phyloP scores from a whole-genome alignment of 306 rosid species.

The Begonia peltatifolia region DNA sequence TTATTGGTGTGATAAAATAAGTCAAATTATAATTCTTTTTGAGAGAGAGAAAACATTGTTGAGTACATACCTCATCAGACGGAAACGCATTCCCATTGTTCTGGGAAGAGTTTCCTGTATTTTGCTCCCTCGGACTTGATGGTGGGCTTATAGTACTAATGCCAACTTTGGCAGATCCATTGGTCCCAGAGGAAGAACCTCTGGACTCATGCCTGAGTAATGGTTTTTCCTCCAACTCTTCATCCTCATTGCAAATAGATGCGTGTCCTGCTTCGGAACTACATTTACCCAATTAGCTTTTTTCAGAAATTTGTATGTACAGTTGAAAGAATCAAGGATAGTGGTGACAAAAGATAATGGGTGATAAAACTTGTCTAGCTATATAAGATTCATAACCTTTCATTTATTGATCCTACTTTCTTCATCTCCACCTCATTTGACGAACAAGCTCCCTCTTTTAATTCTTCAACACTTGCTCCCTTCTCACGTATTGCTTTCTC shows the following conservation, averaged over 20 bases:
- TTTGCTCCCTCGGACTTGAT: constrained; percentile 35
- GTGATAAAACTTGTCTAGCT: background rate
- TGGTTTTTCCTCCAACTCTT: constrained; percentile 66
- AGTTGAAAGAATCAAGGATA: constrained; percentile 1
- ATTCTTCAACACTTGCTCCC: constrained; percentile 23
- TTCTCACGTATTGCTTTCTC: constrained; percentile 39
- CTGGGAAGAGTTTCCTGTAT: constrained; percentile 18
- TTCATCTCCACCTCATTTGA: constrained; percentile 39
- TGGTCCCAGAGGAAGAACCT: constrained; percentile 23
- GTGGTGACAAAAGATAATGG: background rate
- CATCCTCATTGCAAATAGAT: constrained; percentile 51
- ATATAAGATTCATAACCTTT: constrained; percentile 35
- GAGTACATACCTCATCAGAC: constrained; percentile 53
- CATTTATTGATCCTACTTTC: constrained; percentile 30
- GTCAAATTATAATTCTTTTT: background rate
- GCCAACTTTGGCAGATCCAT: constrained; percentile 34
- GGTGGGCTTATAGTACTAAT: constrained; percentile 26
- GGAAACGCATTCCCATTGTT: constrained; percentile 36
- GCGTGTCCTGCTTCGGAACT: constrained; percentile 74
- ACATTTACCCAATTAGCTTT: constrained; percentile 16
- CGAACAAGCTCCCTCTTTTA: constrained; percentile 25
- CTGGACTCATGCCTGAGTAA: constrained; percentile 63
- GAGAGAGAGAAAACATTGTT: background rate
- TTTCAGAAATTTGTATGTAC: constrained; percentile 19
- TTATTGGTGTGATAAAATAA: constrained; percentile 7